Conservation (phyloP, 768 basidiomycete genomes). For the Mrakia frigida region DNA sequence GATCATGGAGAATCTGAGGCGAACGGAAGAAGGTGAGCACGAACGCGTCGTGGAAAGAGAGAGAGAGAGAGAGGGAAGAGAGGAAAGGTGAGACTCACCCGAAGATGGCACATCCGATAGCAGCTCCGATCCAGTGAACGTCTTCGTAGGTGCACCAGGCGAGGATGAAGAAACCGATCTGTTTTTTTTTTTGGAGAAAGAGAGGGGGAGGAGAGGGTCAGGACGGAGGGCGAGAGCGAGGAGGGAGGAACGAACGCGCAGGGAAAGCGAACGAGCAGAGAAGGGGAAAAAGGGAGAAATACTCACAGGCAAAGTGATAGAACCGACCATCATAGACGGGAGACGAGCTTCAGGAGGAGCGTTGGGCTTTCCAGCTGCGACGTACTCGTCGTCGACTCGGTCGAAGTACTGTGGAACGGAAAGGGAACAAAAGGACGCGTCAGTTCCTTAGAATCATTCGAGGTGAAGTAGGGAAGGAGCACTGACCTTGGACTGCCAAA, state of each 20-base stretch:
- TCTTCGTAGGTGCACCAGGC: slow-evolving; percentile 20
- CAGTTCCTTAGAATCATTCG: too few relatives aligned
- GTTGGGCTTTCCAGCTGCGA: background rate
- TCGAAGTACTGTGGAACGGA: background rate
- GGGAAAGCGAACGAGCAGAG: too few relatives aligned
- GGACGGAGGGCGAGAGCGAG: too few relatives aligned
- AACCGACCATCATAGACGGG: slow-evolving; percentile 28
- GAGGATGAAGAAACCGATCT: slow-evolving; percentile 30
- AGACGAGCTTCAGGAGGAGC: slow-evolving; percentile 21
- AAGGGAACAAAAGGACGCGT: too few relatives aligned
- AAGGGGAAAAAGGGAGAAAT: too few relatives aligned
- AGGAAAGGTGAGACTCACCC: slow-evolving; percentile 15
- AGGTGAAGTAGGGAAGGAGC: background rate
- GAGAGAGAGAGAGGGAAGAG: too few relatives aligned
- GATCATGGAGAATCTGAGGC: slow-evolving; percentile 8
- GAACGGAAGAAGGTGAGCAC: too few relatives aligned
- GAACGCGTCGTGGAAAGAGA: too few relatives aligned
- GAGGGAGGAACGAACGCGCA: too few relatives aligned
- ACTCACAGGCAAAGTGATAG: slow-evolving; percentile 9
- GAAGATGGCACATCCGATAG: slow-evolving; percentile 18
- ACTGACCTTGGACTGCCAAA: slow-evolving; percentile 10
- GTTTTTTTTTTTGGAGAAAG: too few relatives aligned
- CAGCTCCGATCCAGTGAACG: slow-evolving; percentile 30
- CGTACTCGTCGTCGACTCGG: background rate
- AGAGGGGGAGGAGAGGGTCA: too few relatives aligned